A percentile compares a stretch with the other conserved stretches of the same genome.
Evolutionary conservation across 2,329 filamentous ascomycete species (phyloP).

Genomic region (Apiospora pterosperma): DNA sequence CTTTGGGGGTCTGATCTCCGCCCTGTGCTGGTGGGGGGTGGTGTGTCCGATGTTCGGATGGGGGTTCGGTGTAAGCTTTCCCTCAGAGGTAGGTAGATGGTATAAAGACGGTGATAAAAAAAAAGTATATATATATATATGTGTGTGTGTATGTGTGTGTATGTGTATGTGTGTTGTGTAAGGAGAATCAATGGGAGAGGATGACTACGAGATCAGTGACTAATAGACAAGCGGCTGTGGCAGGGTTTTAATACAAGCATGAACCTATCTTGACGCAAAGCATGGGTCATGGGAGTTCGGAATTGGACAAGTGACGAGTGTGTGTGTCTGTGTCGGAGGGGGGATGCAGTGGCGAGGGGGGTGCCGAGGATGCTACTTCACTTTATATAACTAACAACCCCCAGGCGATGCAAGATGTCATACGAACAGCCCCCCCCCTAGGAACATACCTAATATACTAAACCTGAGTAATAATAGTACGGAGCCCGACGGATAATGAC

Average conservation of each 20-base stretch:
- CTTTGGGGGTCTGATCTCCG: background rate
- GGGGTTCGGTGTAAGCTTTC: too few relatives aligned
- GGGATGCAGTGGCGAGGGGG: background rate
- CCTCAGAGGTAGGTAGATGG: too few relatives aligned
- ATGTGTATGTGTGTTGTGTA: background rate
- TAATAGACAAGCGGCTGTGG: background rate
- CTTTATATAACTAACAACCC: constrained; percentile 1
- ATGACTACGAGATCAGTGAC: background rate
- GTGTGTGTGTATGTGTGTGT: too few relatives aligned
- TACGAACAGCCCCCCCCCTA: background rate
- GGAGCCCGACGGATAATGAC: background rate
- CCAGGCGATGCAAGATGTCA: background rate
- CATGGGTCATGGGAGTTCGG: background rate
- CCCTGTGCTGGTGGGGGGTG: background rate
- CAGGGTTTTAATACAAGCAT: background rate
- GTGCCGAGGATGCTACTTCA: background rate
- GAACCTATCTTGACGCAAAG: background rate
- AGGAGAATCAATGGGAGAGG: background rate
- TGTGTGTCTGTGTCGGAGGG: background rate
- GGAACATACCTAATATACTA: too few relatives aligned
- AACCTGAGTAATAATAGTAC: too few relatives aligned
- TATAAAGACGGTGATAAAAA: too few relatives aligned
- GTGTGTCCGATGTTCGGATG: background rate
- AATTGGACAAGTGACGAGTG: background rate
- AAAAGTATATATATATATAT: too few relatives aligned